Base-by-base conservation (phyloP, 495 filamentous ascomycete species). In the Hypoxylon crocopeplum region DNA sequence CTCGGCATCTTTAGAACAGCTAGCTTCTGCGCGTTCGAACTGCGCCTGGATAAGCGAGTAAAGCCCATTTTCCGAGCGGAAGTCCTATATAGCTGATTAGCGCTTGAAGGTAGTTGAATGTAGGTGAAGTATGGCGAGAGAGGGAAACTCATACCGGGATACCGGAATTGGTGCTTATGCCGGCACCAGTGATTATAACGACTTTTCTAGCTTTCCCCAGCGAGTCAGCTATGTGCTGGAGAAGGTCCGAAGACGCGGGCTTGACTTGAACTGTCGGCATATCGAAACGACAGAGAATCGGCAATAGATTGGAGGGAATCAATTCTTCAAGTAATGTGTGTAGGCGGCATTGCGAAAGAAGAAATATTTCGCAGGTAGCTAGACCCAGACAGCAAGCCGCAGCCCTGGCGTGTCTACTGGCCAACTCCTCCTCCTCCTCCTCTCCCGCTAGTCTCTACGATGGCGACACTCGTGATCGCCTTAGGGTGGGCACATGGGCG, bases 161-260 rank as follows among this genome's bases (percentile, higher is more conserved):
- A 30, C 86, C 86, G 52, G 84, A 88, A 66, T 87, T 89, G 37
- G 86, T 89, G 59, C 84, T 87, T 46, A 89, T 89, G 20, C 87
- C 87, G 39, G 87, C 87, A 25, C 87, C 87, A 0, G 87, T 89
- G 17, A 90, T 75, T 7, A 90, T 81, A 22, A 90, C 79, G 6
- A 86, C 75, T 50, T 86, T 88, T 47, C 78, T 78, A 2, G 87
- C 79, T 54, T 85, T 83, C 45, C 76, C 80, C 30, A 89, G 70
- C 0, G 75, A 64, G 59, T 87, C 78, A 47, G 86, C 86, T 50
- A 89, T 82, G 16, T 80, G 69, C 51, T 87, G 84, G 20, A 88
- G 76, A 41, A 82, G 71, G 40, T 75, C 70, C 45, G 75, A 76
- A 60, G 78, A 78, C 6, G 70, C 71, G 49, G 77, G 72, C 16